These are phyloP conservation scores for Calonectria pauciramosa DNA, from an alignment of 2,329 filamentous ascomycete species.

Conservation along the genomic window DNA sequence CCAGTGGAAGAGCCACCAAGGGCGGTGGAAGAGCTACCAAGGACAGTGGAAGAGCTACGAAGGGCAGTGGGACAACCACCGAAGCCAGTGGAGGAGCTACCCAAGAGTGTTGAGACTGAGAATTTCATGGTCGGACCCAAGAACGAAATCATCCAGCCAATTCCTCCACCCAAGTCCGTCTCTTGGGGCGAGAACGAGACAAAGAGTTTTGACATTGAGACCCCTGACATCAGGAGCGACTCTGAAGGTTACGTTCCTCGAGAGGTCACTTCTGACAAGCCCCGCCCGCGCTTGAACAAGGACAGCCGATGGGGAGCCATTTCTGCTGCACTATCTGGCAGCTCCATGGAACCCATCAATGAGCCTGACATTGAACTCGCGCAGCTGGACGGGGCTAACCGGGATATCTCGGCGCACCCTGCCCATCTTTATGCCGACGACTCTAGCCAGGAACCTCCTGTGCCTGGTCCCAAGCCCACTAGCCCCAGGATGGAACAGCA, in stretches of 20 bases:
- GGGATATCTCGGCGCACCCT: constrained; percentile 36
- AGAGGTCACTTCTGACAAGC: constrained; percentile 43
- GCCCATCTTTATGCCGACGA: constrained; percentile 52
- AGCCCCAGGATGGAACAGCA: constrained; percentile 65
- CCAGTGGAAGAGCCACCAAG: constrained; percentile 22
- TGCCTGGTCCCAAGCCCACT: constrained; percentile 70
- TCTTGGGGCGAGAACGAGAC: constrained; percentile 76
- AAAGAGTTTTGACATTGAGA: constrained; percentile 74
- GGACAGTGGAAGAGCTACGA: not conserved
- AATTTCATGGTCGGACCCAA: constrained; percentile 56
- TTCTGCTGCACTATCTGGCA: constrained; percentile 63
- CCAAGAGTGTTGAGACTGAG: constrained; percentile 23
- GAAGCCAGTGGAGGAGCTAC: not conserved
- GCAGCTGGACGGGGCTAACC: constrained; percentile 29
- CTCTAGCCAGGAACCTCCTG: constrained; percentile 60
- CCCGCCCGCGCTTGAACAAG: constrained; percentile 53
- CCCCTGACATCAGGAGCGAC: constrained; percentile 61
- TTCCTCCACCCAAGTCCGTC: constrained; percentile 65
- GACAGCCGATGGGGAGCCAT: constrained; percentile 66
- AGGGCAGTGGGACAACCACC: not conserved
- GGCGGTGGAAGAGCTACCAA: constrained; percentile 30
- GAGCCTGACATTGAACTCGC: constrained; percentile 47
- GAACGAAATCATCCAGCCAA: constrained; percentile 56
- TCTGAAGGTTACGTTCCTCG: constrained; percentile 47
- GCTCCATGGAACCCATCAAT: constrained; percentile 53